These are phyloP conservation scores for Aspergillus wentii DNA, from an alignment of 495 filamentous ascomycete genomes.

Conservation along the genomic window DNA sequence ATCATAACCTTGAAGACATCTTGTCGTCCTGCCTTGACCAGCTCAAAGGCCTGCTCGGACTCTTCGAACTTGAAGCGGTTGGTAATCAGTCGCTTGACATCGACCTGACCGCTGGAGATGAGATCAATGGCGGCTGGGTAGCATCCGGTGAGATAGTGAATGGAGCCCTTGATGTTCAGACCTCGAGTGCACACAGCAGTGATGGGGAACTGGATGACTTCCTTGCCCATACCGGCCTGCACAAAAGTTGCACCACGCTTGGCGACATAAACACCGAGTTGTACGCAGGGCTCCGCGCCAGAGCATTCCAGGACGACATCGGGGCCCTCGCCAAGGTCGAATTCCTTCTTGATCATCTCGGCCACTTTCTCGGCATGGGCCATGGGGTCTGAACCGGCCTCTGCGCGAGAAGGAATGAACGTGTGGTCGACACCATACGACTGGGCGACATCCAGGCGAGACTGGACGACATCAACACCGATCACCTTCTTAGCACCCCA, in stretches of 20 bases:
- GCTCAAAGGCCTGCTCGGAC: conserved; percentile 71
- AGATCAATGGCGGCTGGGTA: conserved; percentile 72
- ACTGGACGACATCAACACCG: conserved; percentile 66
- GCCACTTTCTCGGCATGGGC: conserved; percentile 55
- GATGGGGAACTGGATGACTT: conserved; percentile 74
- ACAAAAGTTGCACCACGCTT: conserved; percentile 71
- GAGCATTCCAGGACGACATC: conserved; percentile 75
- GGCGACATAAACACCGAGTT: conserved; percentile 62
- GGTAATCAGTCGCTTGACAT: conserved; percentile 67
- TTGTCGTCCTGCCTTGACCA: conserved; percentile 58
- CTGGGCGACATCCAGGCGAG: conserved; percentile 37
- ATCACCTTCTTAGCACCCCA: conserved; percentile 71
- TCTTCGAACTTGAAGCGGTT: conserved; percentile 63
- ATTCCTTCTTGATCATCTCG: conserved; percentile 41
- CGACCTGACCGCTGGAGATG: conserved; percentile 55
- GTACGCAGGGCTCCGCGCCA: conserved; percentile 70
- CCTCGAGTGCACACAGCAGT: conserved; percentile 75
- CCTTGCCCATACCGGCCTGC: conserved; percentile 77
- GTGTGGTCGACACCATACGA: conserved; percentile 38
- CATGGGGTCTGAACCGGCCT: conserved; percentile 3
- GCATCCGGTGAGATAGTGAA: conserved; percentile 73
- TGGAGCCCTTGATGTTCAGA: conserved; percentile 68
- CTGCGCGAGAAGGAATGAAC: conserved; percentile 39
- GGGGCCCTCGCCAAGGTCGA: conserved; percentile 47
- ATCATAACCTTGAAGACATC: conserved; percentile 8